Percentiles rank a stretch among this genome's conserved stretches.
Conservation (phyloP, 2,329 filamentous ascomycete genomes). For the Verticillium alfalfae region DNA sequence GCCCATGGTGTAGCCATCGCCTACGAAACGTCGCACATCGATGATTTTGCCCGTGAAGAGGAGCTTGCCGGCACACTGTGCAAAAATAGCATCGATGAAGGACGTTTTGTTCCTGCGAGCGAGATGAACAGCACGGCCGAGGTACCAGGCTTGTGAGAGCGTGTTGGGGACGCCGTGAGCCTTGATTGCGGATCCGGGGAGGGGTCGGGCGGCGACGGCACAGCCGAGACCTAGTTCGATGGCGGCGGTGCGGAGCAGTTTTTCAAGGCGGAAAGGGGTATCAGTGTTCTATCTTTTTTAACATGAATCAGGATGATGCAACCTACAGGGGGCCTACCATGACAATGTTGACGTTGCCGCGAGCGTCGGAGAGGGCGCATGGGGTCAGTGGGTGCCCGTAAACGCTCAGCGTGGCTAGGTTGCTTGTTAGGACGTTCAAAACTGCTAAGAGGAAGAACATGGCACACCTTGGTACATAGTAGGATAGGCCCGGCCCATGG, state of each 20-base stretch:
- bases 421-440: neutral
- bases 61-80: constrained; percentile 23
- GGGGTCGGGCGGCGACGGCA: constrained; percentile 25
- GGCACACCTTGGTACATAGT: constrained; percentile 26
- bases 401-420: constrained; percentile 27
- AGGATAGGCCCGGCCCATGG: constrained; percentile 31
- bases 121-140: constrained; percentile 22
- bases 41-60: constrained; percentile 34
- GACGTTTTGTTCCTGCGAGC: constrained; percentile 20
- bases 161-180: constrained; percentile 24
- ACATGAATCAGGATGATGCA: neutral
- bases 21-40: constrained; percentile 29
- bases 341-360: constrained; percentile 26
- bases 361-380: constrained; percentile 28
- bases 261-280: constrained; percentile 25
- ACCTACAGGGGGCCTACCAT: constrained; percentile 15
- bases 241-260: constrained; percentile 25
- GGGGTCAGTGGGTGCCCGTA: constrained; percentile 29
- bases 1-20: constrained; percentile 34
- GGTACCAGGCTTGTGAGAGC: constrained; percentile 25
- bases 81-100: constrained; percentile 19
- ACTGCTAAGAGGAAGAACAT: rapidly evolving
- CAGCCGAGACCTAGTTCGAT: constrained; percentile 32
- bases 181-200: constrained; percentile 25
- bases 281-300: constrained; percentile 22